Percentiles rank a stretch among this genome's conserved stretches.
These are phyloP conservation scores for Phaeosphaeria sp. DNA, from an alignment of 2,329 filamentous ascomycete genomes.

Conservation along the genomic window DNA sequence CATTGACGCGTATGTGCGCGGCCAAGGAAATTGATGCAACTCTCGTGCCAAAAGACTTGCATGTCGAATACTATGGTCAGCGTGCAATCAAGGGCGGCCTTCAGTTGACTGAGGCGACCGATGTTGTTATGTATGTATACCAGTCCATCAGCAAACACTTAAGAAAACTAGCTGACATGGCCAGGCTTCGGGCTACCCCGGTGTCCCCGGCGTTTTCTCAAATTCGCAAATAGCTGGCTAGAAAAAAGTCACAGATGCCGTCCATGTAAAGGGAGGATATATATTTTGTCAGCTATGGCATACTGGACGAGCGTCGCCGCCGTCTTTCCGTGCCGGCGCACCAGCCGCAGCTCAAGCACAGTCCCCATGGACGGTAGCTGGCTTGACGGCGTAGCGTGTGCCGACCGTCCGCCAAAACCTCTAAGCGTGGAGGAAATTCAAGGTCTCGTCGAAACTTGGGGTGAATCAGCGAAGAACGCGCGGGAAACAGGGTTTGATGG, in stretches of 20 bases:
- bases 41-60: constrained; percentile 56
- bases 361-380: constrained; percentile 51
- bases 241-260: constrained; percentile 59
- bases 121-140: constrained; percentile 42
- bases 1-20: constrained; percentile 54
- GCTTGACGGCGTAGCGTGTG: constrained; percentile 46
- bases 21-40: constrained; percentile 54
- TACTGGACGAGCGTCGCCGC: constrained; percentile 54
- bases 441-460: constrained; percentile 47
- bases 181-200: constrained; percentile 49
- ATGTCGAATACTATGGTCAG: constrained; percentile 61
- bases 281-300: constrained; percentile 57
- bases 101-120: constrained; percentile 64
- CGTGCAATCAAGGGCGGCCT: constrained; percentile 62
- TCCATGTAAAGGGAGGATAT: constrained; percentile 58
- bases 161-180: constrained; percentile 24
- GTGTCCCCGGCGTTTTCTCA: constrained; percentile 40
- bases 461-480: constrained; percentile 47
- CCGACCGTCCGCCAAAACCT: constrained; percentile 41
- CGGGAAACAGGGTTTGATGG: constrained; percentile 45
- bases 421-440: constrained; percentile 51
- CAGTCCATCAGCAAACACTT: not conserved
- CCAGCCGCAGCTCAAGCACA: constrained; percentile 48
- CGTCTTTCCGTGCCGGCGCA: constrained; percentile 48
- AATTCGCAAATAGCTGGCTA: constrained; percentile 56